Evolutionary conservation across 2,329 filamentous ascomycete genomes (phyloP).

Genomic region (Aspergillus carbonarius): DNA sequence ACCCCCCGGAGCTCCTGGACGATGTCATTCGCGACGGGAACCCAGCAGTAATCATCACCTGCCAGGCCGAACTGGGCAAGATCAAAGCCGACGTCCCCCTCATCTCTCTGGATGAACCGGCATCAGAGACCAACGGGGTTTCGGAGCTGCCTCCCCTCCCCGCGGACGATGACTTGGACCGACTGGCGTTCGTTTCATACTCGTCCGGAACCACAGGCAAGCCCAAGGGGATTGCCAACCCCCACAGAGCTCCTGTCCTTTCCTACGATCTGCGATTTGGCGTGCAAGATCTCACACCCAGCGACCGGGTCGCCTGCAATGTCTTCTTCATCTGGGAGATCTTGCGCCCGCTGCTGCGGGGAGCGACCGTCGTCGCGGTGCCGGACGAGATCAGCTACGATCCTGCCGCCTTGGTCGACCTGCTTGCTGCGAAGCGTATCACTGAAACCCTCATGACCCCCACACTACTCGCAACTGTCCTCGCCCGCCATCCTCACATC

Average conservation of each 20-base stretch:
- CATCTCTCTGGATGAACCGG: conserved; percentile 61
- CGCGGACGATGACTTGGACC: conserved; percentile 67
- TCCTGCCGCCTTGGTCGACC: conserved; percentile 68
- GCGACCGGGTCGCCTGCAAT: conserved; percentile 81
- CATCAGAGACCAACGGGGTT: conserved; percentile 33
- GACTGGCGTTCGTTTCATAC: conserved; percentile 77
- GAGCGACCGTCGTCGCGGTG: conserved; percentile 72
- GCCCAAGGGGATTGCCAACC: conserved; percentile 80
- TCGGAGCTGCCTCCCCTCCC: conserved; percentile 54
- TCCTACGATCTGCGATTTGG: conserved; percentile 73
- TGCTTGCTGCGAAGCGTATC: conserved; percentile 64
- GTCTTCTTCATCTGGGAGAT: conserved; percentile 89
- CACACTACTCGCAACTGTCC: conserved; percentile 71
- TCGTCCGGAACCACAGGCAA: conserved; percentile 75
- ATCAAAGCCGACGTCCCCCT: conserved; percentile 62
- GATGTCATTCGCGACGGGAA: conserved; percentile 75
- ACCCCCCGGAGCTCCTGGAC: conserved; percentile 69
- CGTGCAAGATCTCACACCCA: conserved; percentile 66
- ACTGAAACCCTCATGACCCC: conserved; percentile 84
- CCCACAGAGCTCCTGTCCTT: conserved; percentile 69
- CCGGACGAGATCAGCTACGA: conserved; percentile 78
- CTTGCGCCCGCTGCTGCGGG: conserved; percentile 70
- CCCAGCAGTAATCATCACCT: conserved; percentile 69
- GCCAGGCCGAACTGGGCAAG: conserved; percentile 62
- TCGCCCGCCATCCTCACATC: conserved; percentile 67